These are phyloP conservation scores for Talaromyces proteolyticus DNA, from an alignment of 495 filamentous ascomycete species.

Conservation along the genomic window DNA sequence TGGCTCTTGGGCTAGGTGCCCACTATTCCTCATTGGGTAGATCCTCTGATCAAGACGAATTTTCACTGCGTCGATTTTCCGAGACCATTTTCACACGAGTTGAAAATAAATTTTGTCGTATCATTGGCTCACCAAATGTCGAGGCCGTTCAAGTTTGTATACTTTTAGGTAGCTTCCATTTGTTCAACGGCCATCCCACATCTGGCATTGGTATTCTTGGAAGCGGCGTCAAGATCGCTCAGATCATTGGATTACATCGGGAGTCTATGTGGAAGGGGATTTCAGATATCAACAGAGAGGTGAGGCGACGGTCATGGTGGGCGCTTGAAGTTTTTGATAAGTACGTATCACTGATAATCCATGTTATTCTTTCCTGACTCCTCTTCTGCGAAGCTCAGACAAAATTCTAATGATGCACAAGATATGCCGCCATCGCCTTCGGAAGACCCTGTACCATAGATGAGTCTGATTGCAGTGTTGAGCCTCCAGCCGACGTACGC, in stretches of 20 bases:
- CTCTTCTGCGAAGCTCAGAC: too few relatives aligned
- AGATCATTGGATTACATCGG: conserved; percentile 4
- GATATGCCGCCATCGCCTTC: background rate
- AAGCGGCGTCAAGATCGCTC: conserved; percentile 10
- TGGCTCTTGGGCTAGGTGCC: conserved; percentile 8
- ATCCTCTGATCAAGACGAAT: background rate
- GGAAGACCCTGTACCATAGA: background rate
- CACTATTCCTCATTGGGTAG: conserved; percentile 7
- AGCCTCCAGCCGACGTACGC: background rate
- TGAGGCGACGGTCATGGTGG: background rate
- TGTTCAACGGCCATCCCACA: conserved; percentile 10
- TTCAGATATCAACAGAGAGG: background rate
- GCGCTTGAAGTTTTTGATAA: background rate
- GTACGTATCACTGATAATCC: background rate
- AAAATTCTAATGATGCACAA: too few relatives aligned
- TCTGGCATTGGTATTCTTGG: conserved; percentile 7
- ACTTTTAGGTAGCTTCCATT: conserved; percentile 9
- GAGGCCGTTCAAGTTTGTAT: conserved; percentile 12
- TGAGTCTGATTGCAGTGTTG: background rate
- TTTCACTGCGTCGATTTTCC: conserved; percentile 4
- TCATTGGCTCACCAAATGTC: conserved; percentile 9
- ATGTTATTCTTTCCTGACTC: background rate
- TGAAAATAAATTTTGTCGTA: conserved; percentile 6
- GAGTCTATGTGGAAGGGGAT: background rate
- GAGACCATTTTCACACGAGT: conserved; percentile 1